Base-by-base conservation (phyloP, 495 filamentous ascomycete genomes). In the Penicillium cinerascens region DNA sequence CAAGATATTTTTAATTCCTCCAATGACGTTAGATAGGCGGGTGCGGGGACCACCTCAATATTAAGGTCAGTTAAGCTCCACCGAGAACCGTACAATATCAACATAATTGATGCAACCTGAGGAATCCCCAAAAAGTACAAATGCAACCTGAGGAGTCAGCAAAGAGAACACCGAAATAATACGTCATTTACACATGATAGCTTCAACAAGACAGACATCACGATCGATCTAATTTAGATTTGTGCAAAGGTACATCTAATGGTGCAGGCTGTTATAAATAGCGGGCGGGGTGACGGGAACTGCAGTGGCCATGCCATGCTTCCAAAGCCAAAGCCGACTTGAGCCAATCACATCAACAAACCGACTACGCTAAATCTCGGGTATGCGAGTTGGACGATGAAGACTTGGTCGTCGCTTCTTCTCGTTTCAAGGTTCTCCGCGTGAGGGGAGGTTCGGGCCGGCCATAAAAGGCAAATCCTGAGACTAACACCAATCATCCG, bases 361-460 rank as follows among this genome's bases (percentile, higher is more conserved):
- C 1, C 20, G 21, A 20, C 42, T 25, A 44, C 25, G 27, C 22
- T 8, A n/a, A 3, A 15, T 22, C 42, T 26, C 21, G 23, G 13
- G 18, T 44, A 44, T 15, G 23, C 5, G 16, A 11, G 23, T 41
- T 25, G 25, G 37, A 41, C 6, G 4, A 25, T 42, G 47, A 15
- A 49, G 41, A 36, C n/a, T n/a, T n/a, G n/a, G n/a, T n/a, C n/a
- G n/a, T n/a, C 9, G 7, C 18, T n/a, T 39, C 11, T 37, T 41
- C 38, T n/a, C 16, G 8, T 40, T 37, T 29, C 26, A 29, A 29
- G 3, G 25, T 38, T 47, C 44, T 43, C 51, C 51, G 51, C 51
- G 27, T 27, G 51, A 54, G 51, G 51, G 51, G 51, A 41, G 15
- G 22, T 10, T 49, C 47, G 47, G 37, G 17, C 35, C 40, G 48